Evolutionary conservation across 2,329 filamentous ascomycete genomes (phyloP), one percentile per base, ranked within the genome.

Genomic region (Penicillium digitatum): DNA sequence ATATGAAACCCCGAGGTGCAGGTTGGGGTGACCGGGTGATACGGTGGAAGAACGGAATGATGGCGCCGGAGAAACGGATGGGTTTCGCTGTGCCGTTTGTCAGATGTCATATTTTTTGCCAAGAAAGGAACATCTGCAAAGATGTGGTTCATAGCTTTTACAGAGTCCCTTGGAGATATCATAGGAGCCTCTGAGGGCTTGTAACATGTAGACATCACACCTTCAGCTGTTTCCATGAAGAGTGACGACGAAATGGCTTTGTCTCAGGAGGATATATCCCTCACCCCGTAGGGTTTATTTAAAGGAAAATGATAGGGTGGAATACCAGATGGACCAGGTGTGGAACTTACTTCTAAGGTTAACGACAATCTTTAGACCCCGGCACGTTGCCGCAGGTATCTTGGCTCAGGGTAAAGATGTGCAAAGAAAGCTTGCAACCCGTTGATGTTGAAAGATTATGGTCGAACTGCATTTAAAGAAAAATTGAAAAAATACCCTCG

Each of bases 1-100:
- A 29, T 53, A 35, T 32, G 29, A 12, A 42, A 56, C 52, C 44
- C 56, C 56, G 52, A 52, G 24, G 48, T 50, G 51, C 56, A 52
- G 53, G 54, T 52, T 43, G 48, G 46, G 34, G 18, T 46, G 40
- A 22, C 39, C 55, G 48, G 56, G 54, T 56, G 54, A 53, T 57
- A 55, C 20, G 39, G 58, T 66, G 40, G 54, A 44, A 47, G 38
- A 53, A 18, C 49, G 50, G 35, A 53, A 56, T 54, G 52, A 57
- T 64, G 62, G 63, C 59, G 59, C 63, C 69, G 69, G 69, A 59
- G 67, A 61, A 72, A 71, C 68, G 69, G 69, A 72, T 66, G 62
- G 61, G 57, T 52, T 61, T 60, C 24, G 47, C 39, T 56, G 48
- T 53, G 58, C 53, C 40, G 49, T 8, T 24, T 48, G 43, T 49